Conservation (phyloP, 805 yeast genomes). For the Saturnispora besseyi region DNA sequence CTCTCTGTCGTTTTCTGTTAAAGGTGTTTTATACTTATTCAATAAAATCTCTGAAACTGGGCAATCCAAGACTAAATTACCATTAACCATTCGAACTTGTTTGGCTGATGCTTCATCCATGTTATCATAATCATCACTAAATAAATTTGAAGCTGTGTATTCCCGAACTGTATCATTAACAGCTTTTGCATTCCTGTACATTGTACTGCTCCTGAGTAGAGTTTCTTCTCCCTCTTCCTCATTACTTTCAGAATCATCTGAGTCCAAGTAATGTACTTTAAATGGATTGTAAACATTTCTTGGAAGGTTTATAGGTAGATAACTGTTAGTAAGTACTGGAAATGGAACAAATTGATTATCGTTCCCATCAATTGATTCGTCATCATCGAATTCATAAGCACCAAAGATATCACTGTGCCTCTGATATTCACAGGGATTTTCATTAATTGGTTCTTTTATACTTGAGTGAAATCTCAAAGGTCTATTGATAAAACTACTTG, state of each 20-base stretch:
- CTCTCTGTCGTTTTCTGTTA: slow-evolving; percentile 43
- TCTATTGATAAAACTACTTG: background rate
- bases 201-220: slow-evolving; percentile 9
- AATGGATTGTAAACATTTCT: slow-evolving; percentile 25
- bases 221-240: background rate
- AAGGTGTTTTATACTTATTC: slow-evolving; percentile 38
- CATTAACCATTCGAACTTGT: slow-evolving; percentile 51
- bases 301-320: slow-evolving; percentile 27
- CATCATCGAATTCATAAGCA: slow-evolving; percentile 21
- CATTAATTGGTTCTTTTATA: background rate
- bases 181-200: slow-evolving; percentile 12
- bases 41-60: slow-evolving; percentile 71
- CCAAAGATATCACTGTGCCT: slow-evolving; percentile 14
- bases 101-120: slow-evolving; percentile 20
- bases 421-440: slow-evolving; percentile 4
- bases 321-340: slow-evolving; percentile 27
- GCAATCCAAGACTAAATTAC: slow-evolving; percentile 80
- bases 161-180: slow-evolving; percentile 12
- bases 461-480: background rate
- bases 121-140: slow-evolving; percentile 1
- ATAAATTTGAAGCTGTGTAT: slow-evolving; percentile 9
- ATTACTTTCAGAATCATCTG: background rate
- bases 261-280: slow-evolving; percentile 16
- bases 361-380: slow-evolving; percentile 14
- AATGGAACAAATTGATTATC: slow-evolving; percentile 28